A percentile compares a stretch with the other conserved stretches of the same genome.
These are phyloP conservation scores for Anastatica hierochuntica DNA, from an alignment of 345 rosid species.

Conservation along the genomic window DNA sequence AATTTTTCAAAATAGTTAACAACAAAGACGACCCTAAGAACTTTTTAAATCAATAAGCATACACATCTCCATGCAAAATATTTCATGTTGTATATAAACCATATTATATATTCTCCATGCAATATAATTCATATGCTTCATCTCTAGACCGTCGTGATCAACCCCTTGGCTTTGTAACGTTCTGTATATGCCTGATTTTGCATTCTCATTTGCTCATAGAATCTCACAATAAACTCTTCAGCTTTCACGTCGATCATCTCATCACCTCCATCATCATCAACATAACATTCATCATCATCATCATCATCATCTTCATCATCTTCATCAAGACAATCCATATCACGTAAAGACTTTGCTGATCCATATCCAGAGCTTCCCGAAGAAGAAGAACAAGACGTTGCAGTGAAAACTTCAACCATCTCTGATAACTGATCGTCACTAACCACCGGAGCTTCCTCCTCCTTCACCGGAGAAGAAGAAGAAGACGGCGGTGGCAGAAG, in stretches of 20 bases:
- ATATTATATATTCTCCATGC: no score
- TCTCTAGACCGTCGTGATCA: not conserved
- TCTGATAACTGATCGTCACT: conserved; percentile 15
- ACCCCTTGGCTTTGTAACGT: conserved; percentile 12
- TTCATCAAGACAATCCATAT: conserved; percentile 11
- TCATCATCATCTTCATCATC: conserved; percentile 14
- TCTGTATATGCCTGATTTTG: conserved; percentile 29
- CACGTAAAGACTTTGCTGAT: conserved; percentile 36
- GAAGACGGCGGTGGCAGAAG: no score
- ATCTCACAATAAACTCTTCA: conserved; percentile 50
- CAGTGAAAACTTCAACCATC: conserved; percentile 27
- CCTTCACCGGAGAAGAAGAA: not conserved
- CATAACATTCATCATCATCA: conserved; percentile 5
- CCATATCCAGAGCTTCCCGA: conserved; percentile 31
- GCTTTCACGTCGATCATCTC: conserved; percentile 74
- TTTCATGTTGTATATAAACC: no score
- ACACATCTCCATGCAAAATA: no score
- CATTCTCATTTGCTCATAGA: conserved; percentile 51
- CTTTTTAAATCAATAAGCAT: no score
- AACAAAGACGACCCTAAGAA: no score
- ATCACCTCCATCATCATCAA: conserved; percentile 30
- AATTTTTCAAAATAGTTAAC: no score
- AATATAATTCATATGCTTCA: not conserved
- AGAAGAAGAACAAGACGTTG: conserved; percentile 12
- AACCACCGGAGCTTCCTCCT: not conserved